A percentile compares a stretch with the other conserved stretches of the same genome.
Evolutionary conservation across 306 rosid species (phyloP).

Genomic region (Carpinus viminea): DNA sequence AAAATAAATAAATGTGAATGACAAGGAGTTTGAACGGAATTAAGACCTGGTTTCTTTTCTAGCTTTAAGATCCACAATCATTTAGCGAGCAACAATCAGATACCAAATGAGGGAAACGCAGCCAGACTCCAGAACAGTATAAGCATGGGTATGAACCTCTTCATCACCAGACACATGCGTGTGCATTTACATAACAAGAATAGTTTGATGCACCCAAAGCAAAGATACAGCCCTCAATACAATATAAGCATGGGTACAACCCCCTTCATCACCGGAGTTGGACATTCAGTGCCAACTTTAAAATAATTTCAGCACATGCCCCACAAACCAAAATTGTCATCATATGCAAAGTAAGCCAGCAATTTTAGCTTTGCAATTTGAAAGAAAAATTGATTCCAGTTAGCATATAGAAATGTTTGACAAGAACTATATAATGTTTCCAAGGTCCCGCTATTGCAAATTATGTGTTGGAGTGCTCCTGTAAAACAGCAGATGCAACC

Average conservation of each 20-base stretch:
- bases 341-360: conserved; percentile 9
- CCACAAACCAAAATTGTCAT: conserved; percentile 13
- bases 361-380: neutral
- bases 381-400: conserved; percentile 11
- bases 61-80: conserved; percentile 1
- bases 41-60: conserved; percentile 16
- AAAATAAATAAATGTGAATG: conserved; percentile 21
- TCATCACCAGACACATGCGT: neutral
- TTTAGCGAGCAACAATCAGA: neutral
- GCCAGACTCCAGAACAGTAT: neutral
- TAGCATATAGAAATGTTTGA: conserved; percentile 1
- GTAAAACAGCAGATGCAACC: neutral
- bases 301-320: conserved; percentile 11
- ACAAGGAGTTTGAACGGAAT: conserved; percentile 15
- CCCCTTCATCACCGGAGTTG: neutral
- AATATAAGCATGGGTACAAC: neutral
- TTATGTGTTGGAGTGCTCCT: neutral
- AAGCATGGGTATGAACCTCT: neutral
- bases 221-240: neutral
- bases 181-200: neutral
- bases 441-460: neutral
- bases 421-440: neutral
- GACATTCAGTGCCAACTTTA: neutral
- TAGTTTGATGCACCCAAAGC: neutral
- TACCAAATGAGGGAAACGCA: neutral